These are phyloP conservation scores for Brassica nigra DNA, from an alignment of 345 rosid species.

Conservation along the genomic window DNA sequence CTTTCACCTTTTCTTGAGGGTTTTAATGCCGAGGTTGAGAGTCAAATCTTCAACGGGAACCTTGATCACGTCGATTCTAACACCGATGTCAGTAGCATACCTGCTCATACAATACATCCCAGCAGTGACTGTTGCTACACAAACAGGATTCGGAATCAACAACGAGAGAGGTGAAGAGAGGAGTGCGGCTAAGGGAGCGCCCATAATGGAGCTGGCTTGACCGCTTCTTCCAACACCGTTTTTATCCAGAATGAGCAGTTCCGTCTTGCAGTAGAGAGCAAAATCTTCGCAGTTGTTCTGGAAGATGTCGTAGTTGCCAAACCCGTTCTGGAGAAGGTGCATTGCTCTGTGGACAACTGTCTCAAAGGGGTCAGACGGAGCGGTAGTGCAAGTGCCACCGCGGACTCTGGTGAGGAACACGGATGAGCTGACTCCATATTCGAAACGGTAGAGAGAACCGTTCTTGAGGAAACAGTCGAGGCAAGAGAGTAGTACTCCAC, in stretches of 20 bases:
- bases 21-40: conserved; percentile 21
- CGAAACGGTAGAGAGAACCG: conserved; percentile 78
- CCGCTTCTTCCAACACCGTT: conserved; percentile 82
- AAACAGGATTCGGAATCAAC: conserved; percentile 92
- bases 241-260: conserved; percentile 70
- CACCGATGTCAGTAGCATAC: conserved; percentile 93
- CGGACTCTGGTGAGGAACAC: conserved; percentile 75
- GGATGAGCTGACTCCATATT: conserved; percentile 68
- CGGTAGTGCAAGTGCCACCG: conserved; percentile 93
- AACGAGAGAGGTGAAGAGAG: conserved; percentile 81
- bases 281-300: conserved; percentile 96
- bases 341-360: conserved; percentile 81
- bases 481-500: conserved; percentile 88
- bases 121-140: conserved; percentile 88
- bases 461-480: conserved; percentile 83
- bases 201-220: conserved; percentile 78
- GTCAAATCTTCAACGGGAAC: conserved; percentile 73
- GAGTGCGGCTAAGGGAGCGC: conserved; percentile 91
- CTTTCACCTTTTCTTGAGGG: conserved; percentile 15
- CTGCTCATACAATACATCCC: conserved; percentile 96
- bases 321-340: conserved; percentile 97
- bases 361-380: conserved; percentile 62
- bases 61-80: conserved; percentile 82
- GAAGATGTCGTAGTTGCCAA: conserved; percentile 82
- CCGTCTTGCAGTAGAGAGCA: conserved; percentile 91